Conservation (phyloP, 2,329 filamentous ascomycete species). For the Cryphonectria naterciae region DNA sequence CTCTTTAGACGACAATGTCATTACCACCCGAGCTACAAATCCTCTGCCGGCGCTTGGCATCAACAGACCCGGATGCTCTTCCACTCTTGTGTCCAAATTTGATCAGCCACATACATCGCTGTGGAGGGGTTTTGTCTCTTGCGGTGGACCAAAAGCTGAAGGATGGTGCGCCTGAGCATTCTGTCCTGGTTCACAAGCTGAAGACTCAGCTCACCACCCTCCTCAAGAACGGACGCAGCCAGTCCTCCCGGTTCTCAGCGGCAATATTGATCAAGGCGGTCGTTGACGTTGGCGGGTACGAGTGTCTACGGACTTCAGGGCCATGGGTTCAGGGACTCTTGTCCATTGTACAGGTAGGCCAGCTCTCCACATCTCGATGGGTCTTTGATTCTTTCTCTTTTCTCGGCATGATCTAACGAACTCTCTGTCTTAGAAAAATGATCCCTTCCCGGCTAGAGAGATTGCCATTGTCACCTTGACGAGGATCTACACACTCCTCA, state of each 20-base stretch:
- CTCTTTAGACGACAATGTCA: conserved; percentile 37
- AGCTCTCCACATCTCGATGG: conserved; percentile 23
- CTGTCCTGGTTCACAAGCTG: conserved; percentile 78
- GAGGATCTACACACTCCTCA: conserved; percentile 81
- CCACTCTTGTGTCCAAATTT: conserved; percentile 74
- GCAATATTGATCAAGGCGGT: conserved; percentile 79
- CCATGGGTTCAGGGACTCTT: conserved; percentile 80
- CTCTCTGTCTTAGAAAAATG: conserved; percentile 65
- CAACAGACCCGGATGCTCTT: conserved; percentile 72
- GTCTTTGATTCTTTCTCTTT: no score
- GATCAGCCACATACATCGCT: conserved; percentile 61
- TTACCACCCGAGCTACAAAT: conserved; percentile 63
- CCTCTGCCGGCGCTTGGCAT: conserved; percentile 71
- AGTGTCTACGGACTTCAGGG: conserved; percentile 72
- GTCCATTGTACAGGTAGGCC: conserved; percentile 67
- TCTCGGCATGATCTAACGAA: neutral
- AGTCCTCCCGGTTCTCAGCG: conserved; percentile 77
- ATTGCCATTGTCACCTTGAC: conserved; percentile 77
- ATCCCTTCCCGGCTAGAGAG: conserved; percentile 75
- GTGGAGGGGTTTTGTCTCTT: conserved; percentile 64
- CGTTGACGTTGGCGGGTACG: conserved; percentile 83
- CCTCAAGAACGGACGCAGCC: conserved; percentile 71
- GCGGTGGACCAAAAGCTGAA: conserved; percentile 64
- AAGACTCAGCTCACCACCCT: conserved; percentile 78
- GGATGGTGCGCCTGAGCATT: conserved; percentile 64